Conservation (phyloP, 2,329 filamentous ascomycete genomes). For the Trichoderma semiorbis region DNA sequence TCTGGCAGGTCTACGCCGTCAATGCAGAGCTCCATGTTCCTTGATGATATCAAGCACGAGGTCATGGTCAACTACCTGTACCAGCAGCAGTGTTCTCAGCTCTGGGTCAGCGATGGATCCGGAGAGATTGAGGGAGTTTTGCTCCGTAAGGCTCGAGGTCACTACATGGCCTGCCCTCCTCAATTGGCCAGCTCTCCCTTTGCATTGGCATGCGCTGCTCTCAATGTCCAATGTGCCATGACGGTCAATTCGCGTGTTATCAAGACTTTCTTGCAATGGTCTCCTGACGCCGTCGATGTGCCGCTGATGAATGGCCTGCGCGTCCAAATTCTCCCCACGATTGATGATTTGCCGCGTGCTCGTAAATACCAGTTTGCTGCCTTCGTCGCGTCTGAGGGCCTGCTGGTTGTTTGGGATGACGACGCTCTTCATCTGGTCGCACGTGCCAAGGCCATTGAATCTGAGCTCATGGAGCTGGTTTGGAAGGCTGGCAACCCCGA, state of each 20-base stretch:
- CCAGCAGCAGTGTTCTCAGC: slow-evolving; percentile 70
- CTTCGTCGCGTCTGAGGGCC: slow-evolving; percentile 67
- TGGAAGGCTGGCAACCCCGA: slow-evolving; percentile 61
- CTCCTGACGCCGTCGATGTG: slow-evolving; percentile 69
- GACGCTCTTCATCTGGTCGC: slow-evolving; percentile 68
- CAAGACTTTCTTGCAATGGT: slow-evolving; percentile 72
- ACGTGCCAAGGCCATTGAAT: slow-evolving; percentile 69
- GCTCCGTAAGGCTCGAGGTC: slow-evolving; percentile 62
- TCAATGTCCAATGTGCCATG: slow-evolving; percentile 76
- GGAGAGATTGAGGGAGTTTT: slow-evolving; percentile 70
- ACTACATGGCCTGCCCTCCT: slow-evolving; percentile 71
- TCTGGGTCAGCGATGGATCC: slow-evolving; percentile 69
- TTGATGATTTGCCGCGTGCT: slow-evolving; percentile 66
- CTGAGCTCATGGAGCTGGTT: slow-evolving; percentile 72
- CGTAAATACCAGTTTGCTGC: slow-evolving; percentile 79
- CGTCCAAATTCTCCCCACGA: slow-evolving; percentile 69
- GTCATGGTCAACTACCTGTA: slow-evolving; percentile 82
- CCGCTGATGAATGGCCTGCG: slow-evolving; percentile 73
- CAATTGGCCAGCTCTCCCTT: slow-evolving; percentile 60
- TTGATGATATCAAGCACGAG: slow-evolving; percentile 74
- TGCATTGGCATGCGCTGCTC: slow-evolving; percentile 60
- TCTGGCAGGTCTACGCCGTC: slow-evolving; percentile 44
- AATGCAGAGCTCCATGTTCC: slow-evolving; percentile 50
- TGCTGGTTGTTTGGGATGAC: slow-evolving; percentile 80
- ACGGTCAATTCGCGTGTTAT: slow-evolving; percentile 77